Percentiles rank a stretch among this genome's conserved stretches.
Evolutionary conservation across 2,329 filamentous ascomycete genomes (phyloP).

Genomic region (Tolypocladium sp.): DNA sequence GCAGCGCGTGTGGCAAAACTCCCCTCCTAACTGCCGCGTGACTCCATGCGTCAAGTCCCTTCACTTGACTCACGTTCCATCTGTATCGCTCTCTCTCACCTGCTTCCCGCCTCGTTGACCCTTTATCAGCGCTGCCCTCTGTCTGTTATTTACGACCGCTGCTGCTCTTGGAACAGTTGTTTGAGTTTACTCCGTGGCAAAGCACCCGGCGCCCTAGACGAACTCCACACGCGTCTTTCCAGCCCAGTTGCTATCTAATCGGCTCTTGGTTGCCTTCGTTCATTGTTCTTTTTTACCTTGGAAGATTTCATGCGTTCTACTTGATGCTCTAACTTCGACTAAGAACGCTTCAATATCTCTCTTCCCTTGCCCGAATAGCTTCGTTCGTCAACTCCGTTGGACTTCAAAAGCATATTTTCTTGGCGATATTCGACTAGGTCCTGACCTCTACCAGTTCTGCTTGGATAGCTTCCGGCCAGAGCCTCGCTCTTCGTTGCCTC

Average conservation of each 20-base stretch:
- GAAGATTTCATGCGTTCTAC: background rate
- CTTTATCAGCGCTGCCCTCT: background rate
- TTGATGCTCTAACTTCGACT: background rate
- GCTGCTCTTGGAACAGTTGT: background rate
- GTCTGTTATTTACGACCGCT: background rate
- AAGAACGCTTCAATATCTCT: background rate
- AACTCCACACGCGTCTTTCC: background rate
- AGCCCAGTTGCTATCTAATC: background rate
- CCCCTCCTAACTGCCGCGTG: background rate
- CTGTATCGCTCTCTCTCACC: background rate
- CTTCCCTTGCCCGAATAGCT: background rate
- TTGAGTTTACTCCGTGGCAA: background rate
- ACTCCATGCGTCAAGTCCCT: background rate
- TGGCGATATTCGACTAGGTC: background rate
- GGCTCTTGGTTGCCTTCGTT: background rate
- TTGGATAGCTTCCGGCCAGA: background rate
- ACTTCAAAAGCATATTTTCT: background rate
- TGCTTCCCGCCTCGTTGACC: background rate
- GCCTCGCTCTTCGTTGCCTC: background rate
- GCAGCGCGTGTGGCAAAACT: background rate
- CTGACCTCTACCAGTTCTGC: background rate
- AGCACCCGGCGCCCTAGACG: background rate
- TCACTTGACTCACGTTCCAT: background rate
- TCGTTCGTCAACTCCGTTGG: background rate
- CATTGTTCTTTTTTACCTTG: background rate